Evolutionary conservation across 1,284 basidiomycete genomes (phyloP).

Genomic region (Ceratobasidium sp.): DNA sequence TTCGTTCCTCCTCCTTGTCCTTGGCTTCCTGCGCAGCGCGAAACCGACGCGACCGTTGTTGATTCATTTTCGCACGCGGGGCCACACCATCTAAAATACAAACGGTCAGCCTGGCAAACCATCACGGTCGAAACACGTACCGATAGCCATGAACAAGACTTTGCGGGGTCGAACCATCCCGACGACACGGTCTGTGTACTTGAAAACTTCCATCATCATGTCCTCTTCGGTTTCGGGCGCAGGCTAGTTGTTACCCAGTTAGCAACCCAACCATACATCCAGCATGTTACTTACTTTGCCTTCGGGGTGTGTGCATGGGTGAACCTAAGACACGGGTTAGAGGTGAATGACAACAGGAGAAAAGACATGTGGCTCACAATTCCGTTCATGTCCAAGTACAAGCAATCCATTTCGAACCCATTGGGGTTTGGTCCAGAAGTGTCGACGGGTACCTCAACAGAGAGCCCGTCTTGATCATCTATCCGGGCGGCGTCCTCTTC

Average conservation of each 20-base stretch:
- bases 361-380: conserved; percentile 65
- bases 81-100: conserved; percentile 86
- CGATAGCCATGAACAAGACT: conserved; percentile 98
- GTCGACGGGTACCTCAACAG: conserved; percentile 81
- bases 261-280: conserved; percentile 35
- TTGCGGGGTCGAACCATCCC: conserved; percentile 97
- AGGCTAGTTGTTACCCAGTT: conserved; percentile 61
- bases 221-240: conserved; percentile 98
- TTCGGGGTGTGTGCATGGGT: conserved; percentile 98
- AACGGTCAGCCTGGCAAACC: conserved; percentile 11
- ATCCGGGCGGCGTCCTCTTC: conserved; percentile 84
- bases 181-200: conserved; percentile 96
- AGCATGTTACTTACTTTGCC: conserved; percentile 71
- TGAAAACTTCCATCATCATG: conserved; percentile 99
- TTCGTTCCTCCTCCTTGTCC: conserved; percentile 88
- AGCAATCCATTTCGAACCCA: conserved; percentile 92
- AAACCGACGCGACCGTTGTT: conserved; percentile 96
- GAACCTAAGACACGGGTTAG: conserved; percentile 71
- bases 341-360: conserved; percentile 3
- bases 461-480: conserved; percentile 72
- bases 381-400: conserved; percentile 95
- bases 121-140: conserved; percentile 58
- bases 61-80: conserved; percentile 99
- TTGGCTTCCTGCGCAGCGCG: conserved; percentile 94
- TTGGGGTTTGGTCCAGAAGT: conserved; percentile 93